A percentile compares a stretch with the other conserved stretches of the same genome.
Evolutionary conservation across 441 rosid species (phyloP).

Genomic region (Dalechampia spathulata): DNA sequence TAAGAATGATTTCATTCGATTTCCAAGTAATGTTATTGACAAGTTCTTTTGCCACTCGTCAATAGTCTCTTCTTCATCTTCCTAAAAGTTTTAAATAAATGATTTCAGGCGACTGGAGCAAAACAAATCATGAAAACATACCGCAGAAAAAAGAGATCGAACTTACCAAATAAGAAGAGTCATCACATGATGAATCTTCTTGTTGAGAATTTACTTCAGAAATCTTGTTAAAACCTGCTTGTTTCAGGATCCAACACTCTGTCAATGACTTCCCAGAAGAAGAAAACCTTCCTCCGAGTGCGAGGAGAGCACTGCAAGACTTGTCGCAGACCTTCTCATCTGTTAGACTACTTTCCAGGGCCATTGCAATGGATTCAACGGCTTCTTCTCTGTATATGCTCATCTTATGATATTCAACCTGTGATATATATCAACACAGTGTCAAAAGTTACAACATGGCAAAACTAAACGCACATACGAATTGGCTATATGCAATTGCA

Average conservation of each 20-base stretch:
- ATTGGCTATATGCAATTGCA: too few species aligned
- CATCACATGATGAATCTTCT: constrained; percentile 13
- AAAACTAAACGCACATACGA: too few species aligned
- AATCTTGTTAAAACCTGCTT: constrained; percentile 26
- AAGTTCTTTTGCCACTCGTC: constrained; percentile 37
- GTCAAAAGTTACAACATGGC: too few species aligned
- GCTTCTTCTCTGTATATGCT: constrained; percentile 50
- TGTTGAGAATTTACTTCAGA: constrained; percentile 15
- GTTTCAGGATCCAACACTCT: constrained; percentile 39
- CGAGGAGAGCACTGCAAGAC: constrained; percentile 43
- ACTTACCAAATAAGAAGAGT: constrained; percentile 22
- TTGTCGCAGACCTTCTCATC: constrained; percentile 30
- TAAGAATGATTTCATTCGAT: constrained; percentile 29
- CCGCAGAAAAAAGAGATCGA: too few species aligned
- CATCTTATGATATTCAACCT: constrained; percentile 38
- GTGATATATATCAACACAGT: too few species aligned
- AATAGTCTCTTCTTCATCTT: constrained; percentile 26
- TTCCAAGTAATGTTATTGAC: constrained; percentile 32
- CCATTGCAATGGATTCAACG: constrained; percentile 35
- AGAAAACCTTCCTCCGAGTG: constrained; percentile 40
- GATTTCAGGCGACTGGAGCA: too few species aligned
- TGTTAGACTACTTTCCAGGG: constrained; percentile 31
- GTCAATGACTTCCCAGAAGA: constrained; percentile 24
- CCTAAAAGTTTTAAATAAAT: constrained; percentile 19
- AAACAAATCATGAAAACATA: too few species aligned